Base-by-base conservation (phyloP, 2,329 filamentous ascomycete genomes). In the Aspergillus ruber region DNA sequence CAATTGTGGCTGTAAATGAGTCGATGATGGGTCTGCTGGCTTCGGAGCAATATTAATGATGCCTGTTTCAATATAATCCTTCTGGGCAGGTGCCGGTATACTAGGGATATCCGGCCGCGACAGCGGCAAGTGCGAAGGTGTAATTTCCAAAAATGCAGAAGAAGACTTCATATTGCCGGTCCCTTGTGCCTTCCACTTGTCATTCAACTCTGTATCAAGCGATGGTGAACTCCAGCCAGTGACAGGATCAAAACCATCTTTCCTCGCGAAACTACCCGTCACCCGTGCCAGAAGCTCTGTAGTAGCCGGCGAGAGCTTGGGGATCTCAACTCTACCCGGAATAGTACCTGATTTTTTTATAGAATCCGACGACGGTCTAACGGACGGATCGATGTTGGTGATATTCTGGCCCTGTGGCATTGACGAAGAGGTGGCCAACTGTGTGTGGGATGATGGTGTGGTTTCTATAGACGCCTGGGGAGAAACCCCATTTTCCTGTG, bases 231-330 rank as follows among this genome's bases (percentile, higher is more conserved):
- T 53, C 52, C 49, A 55, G 43, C 46, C 29, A 33, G 50, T 17
- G 10, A 47, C 12, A 20, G n/a, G 44, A 12, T 43, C 50, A 42
- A 32, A 48, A 51, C 45, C 49, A 53, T 55, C 48, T 45, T 45
- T 48, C 27, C 44, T 47, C 45, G 42, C 43, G 36, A 54, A 49
- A 51, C 53, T 51, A 43, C 55, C 53, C 38, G 51, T 53, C 27
- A 61, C 42, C 45, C 57, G 56, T 35, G 59, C 55, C 43, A 58
- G 52, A 43, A 61, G 56, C 47, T 56, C 59, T 27, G 57, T 56
- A 40, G 59, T 61, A 38, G 59, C 50, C 8, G 59, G 49, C 15
- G 58, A 60, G 15, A 61, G 52, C 29, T 56, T 56, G 23, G 59
- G 58, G 18, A 61, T 61, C 27, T 54, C 49, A 9, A 55, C 53